Percentiles rank a stretch among this genome's conserved stretches.
Evolutionary conservation across 805 yeast species (phyloP).

Genomic region (Yamadazyma philogaea): DNA sequence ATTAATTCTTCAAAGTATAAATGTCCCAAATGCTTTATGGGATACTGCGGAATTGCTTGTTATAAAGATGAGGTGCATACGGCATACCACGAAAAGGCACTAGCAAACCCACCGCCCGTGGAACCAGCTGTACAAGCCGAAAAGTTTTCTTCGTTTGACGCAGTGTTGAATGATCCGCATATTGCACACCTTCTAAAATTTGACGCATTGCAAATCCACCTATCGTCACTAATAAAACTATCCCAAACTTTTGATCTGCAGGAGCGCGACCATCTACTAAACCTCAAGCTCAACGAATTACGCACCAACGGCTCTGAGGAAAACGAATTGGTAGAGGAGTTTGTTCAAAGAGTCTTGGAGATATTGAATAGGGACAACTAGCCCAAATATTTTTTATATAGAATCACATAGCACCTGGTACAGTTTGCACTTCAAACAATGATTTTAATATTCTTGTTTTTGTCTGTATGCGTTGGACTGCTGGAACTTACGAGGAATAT

Average conservation of each 20-base stretch:
- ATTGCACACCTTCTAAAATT: conserved; percentile 47
- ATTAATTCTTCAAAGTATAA: conserved; percentile 45
- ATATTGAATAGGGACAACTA: neutral
- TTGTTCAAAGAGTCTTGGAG: conserved; percentile 43
- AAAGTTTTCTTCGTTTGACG: conserved; percentile 14
- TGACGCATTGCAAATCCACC: conserved; percentile 56
- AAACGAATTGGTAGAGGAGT: conserved; percentile 69
- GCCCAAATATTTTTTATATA: neutral
- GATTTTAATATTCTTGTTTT: too few species aligned
- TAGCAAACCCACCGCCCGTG: neutral
- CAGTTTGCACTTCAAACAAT: too few species aligned
- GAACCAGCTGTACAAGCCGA: neutral
- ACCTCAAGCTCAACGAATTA: conserved; percentile 56
- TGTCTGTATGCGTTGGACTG: too few species aligned
- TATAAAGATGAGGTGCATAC: conserved; percentile 46
- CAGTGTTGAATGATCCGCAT: conserved; percentile 38
- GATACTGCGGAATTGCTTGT: conserved; percentile 59
- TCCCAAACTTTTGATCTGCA: conserved; percentile 29
- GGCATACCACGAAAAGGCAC: conserved; percentile 19
- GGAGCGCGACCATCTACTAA: conserved; percentile 56
- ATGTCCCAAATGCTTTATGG: conserved; percentile 51
- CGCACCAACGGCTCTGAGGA: conserved; percentile 64
- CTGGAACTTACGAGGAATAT: too few species aligned
- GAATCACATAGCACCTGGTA: too few species aligned
- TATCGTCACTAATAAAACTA: conserved; percentile 39